Percentiles rank a stretch among this genome's conserved stretches.
Evolutionary conservation across 2,329 filamentous ascomycete genomes (phyloP).

Genomic region (Delphinella strobiligena): DNA sequence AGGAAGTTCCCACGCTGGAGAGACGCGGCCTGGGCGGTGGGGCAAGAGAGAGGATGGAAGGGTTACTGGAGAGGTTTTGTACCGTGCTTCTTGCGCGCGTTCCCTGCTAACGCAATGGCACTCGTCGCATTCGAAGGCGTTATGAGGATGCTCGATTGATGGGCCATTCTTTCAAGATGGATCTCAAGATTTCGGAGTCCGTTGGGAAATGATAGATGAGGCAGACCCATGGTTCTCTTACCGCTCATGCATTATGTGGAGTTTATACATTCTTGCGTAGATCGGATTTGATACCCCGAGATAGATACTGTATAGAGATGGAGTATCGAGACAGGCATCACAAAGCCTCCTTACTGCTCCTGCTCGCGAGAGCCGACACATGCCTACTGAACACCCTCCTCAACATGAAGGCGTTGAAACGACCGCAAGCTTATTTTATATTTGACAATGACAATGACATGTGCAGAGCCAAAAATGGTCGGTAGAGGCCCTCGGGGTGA

Average conservation of each 20-base stretch:
- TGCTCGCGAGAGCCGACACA: no score
- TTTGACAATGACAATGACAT: no score
- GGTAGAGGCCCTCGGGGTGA: no score
- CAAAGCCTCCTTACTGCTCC: no score
- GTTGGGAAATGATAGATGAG: not conserved
- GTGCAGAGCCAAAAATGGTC: no score
- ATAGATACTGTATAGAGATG: not conserved
- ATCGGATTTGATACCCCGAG: not conserved
- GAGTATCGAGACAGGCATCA: not conserved
- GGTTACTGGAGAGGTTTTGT: conserved; percentile 90
- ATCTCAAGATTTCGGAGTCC: not conserved
- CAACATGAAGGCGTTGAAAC: no score
- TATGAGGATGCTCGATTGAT: conserved; percentile 17
- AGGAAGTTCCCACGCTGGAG: conserved; percentile 64
- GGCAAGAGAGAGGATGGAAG: conserved; percentile 58
- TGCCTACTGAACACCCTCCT: no score
- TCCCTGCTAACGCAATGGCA: conserved; percentile 91
- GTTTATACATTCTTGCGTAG: not conserved
- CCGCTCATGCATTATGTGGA: not conserved
- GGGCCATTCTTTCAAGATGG: not conserved
- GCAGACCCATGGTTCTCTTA: not conserved
- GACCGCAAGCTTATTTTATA: no score
- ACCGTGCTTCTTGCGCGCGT: conserved; percentile 85
- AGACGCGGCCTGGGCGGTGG: conserved; percentile 67
- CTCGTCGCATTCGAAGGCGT: conserved; percentile 87